Evolutionary conservation across 2,329 filamentous ascomycete genomes (phyloP).

Genomic region (Sordariomycetes sp.): DNA sequence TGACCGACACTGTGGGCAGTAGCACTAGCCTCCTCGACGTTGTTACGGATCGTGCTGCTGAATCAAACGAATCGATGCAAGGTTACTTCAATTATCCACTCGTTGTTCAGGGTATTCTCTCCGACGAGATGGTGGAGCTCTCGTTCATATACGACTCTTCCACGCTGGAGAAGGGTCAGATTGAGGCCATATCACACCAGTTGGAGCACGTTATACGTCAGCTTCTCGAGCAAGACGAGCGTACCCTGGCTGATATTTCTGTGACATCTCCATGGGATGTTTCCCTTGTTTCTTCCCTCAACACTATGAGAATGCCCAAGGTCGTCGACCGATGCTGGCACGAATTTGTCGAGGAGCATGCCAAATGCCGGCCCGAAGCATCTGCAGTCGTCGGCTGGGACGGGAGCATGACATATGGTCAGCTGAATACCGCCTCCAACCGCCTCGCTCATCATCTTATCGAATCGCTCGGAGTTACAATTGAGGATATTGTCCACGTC

Average conservation of each 20-base stretch:
- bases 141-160: slow-evolving; percentile 4
- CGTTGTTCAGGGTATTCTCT: slow-evolving; percentile 2
- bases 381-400: slow-evolving; percentile 1
- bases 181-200: not conserved
- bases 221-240: not conserved
- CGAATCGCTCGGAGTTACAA: not conserved
- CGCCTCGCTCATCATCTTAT: not conserved
- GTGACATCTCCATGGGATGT: slow-evolving; percentile 1
- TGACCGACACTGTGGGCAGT: not conserved
- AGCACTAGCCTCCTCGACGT: not conserved
- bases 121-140: slow-evolving; percentile 1
- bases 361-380: not conserved
- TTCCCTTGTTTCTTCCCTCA: not conserved
- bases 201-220: slow-evolving; percentile 2
- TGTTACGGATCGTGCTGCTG: not conserved
- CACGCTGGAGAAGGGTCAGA: slow-evolving; percentile 1
- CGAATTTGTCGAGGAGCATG: not conserved
- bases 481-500: slow-evolving; percentile 2
- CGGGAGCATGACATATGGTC: not conserved
- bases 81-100: slow-evolving; percentile 7
- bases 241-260: not conserved
- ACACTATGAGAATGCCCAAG: slow-evolving; percentile 1
- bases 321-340: not conserved
- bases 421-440: not conserved
- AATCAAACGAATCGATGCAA: not conserved